Conservation (phyloP, 805 yeast species). For the Hanseniaspora lachancei region DNA sequence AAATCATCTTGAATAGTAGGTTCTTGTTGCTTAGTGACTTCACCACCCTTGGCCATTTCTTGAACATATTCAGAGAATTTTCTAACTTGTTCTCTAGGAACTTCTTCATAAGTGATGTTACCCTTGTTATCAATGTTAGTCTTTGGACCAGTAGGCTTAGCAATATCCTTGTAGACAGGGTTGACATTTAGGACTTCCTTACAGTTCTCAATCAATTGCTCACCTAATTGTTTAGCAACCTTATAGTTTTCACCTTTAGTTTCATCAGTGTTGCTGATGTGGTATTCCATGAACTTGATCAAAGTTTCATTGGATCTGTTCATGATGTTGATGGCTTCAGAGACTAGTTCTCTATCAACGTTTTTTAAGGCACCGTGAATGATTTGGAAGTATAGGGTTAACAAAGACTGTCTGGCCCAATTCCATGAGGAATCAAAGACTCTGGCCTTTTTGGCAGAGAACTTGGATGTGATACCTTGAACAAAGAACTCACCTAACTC, state of each 20-base stretch:
- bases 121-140: conserved; percentile 82
- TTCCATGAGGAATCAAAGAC: conserved; percentile 97
- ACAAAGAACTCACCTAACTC: conserved; percentile 91
- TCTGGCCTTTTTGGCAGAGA: conserved; percentile 87
- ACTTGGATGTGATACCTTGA: conserved; percentile 77
- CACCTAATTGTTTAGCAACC: conserved; percentile 79
- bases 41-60: conserved; percentile 94
- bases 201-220: conserved; percentile 91
- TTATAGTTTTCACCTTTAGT: conserved; percentile 82
- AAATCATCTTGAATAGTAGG: conserved; percentile 78
- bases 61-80: conserved; percentile 89
- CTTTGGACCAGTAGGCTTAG: conserved; percentile 89
- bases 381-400: conserved; percentile 87
- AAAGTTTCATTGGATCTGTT: conserved; percentile 89
- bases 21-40: conserved; percentile 52
- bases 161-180: conserved; percentile 92
- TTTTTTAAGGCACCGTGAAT: conserved; percentile 85
- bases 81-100: conserved; percentile 77
- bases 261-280: conserved; percentile 46
- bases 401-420: conserved; percentile 97
- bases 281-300: conserved; percentile 93
- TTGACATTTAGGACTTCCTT: conserved; percentile 62
- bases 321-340: conserved; percentile 94
- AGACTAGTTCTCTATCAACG: conserved; percentile 89
- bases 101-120: conserved; percentile 71